Percentiles rank a stretch among this genome's conserved stretches.
phyloP scores from a whole-genome alignment of 2,329 filamentous ascomycete genomes.

The Ophiostoma pallidulum region DNA sequence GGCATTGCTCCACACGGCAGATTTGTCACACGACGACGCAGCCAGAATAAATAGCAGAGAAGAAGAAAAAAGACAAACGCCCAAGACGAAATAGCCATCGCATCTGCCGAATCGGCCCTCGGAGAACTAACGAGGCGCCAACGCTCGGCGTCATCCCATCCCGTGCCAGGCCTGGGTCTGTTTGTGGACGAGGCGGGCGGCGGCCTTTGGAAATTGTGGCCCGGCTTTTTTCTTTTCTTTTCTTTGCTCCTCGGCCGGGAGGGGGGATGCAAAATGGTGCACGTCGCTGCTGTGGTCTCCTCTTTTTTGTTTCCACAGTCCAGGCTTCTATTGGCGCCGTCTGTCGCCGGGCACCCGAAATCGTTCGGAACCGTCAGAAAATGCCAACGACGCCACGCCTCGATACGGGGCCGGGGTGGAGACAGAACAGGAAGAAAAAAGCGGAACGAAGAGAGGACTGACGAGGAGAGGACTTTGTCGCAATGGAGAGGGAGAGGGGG shows the following conservation, averaged over 20 bases:
- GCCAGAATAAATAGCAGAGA: neutral
- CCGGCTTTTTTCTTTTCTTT: neutral
- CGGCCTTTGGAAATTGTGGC: neutral
- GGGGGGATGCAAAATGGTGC: no score
- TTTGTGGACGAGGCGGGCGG: no score
- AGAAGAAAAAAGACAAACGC: neutral
- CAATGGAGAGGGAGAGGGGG: no score
- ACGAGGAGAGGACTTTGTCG: no score
- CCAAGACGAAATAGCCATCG: neutral
- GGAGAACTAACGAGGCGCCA: neutral
- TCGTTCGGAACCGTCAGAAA: no score
- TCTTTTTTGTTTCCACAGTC: neutral
- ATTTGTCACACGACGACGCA: neutral
- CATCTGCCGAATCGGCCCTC: constrained; percentile 7
- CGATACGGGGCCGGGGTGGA: no score
- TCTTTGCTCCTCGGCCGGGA: neutral
- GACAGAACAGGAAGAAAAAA: no score
- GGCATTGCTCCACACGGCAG: neutral
- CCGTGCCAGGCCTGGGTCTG: neutral
- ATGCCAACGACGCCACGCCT: no score
- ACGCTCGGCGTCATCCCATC: neutral
- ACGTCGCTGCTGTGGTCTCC: neutral
- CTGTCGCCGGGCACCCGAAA: no score
- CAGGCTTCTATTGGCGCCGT: no score
- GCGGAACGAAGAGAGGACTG: no score